phyloP scores from a whole-genome alignment of 148 eudicot genomes.

The Suaeda aralocaspica region DNA sequence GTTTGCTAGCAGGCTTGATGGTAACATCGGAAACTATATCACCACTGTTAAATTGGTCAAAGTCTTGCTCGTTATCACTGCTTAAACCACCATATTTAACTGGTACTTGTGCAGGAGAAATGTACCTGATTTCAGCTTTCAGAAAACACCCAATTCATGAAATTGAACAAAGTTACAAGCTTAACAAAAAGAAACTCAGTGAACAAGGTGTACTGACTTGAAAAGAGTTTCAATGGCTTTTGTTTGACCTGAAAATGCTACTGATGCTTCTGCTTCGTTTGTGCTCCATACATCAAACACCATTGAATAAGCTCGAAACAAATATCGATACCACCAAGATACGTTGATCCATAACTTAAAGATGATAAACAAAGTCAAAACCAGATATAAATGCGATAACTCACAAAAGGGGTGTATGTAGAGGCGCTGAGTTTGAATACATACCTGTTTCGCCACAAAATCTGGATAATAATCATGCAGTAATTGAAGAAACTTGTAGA shows the following conservation, averaged over 20 bases:
- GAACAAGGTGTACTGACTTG: slow-evolving; percentile 30
- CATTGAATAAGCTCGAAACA: slow-evolving; percentile 31
- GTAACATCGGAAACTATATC: slow-evolving; percentile 47
- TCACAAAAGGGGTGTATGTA: neutral
- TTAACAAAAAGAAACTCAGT: neutral
- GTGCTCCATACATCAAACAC: slow-evolving; percentile 43
- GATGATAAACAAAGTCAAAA: neutral
- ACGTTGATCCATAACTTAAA: slow-evolving; percentile 45
- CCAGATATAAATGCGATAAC: neutral
- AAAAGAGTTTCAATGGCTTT: slow-evolving; percentile 43
- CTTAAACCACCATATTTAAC: slow-evolving; percentile 59
- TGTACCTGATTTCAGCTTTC: slow-evolving; percentile 35
- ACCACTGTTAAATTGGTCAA: slow-evolving; percentile 18
- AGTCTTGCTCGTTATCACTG: slow-evolving; percentile 36
- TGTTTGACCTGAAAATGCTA: slow-evolving; percentile 40
- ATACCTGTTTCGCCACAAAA: slow-evolving; percentile 50
- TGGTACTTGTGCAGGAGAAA: slow-evolving; percentile 54
- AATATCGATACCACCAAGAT: slow-evolving; percentile 54
- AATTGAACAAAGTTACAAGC: neutral
- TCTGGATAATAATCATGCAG: slow-evolving; percentile 53
- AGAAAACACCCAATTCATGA: neutral
- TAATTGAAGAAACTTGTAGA: slow-evolving; percentile 36
- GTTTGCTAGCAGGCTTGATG: slow-evolving; percentile 42
- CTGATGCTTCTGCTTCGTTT: slow-evolving; percentile 29
- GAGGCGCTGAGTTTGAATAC: neutral